Percentiles rank a stretch among this genome's conserved stretches.
Evolutionary conservation across 768 basidiomycete species (phyloP).

Genomic region (Phanerochaete sordida): DNA sequence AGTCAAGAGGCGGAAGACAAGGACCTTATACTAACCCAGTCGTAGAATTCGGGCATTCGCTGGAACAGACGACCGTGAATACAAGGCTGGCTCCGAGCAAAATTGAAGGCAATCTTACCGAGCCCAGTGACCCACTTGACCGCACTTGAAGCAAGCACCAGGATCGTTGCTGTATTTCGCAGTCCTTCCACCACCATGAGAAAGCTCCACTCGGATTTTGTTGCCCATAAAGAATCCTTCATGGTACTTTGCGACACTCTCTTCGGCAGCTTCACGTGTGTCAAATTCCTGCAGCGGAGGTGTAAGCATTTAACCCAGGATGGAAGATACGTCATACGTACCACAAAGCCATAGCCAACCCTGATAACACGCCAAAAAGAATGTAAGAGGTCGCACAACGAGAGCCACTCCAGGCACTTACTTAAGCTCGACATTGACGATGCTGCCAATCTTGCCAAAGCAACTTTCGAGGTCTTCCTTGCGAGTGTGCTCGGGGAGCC

Average conservation of each 20-base stretch:
- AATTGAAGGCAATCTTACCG: constrained; percentile 50
- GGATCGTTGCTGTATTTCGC: constrained; percentile 84
- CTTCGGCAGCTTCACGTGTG: constrained; percentile 73
- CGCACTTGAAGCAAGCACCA: constrained; percentile 86
- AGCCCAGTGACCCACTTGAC: constrained; percentile 85
- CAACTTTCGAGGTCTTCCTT: constrained; percentile 83
- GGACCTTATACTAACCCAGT: constrained; percentile 44
- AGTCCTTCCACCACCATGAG: constrained; percentile 78
- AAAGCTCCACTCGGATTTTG: constrained; percentile 84
- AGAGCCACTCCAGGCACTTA: constrained; percentile 34
- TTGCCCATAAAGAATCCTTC: constrained; percentile 92
- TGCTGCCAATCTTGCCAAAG: constrained; percentile 80
- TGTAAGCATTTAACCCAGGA: background rate
- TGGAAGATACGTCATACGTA: constrained; percentile 35
- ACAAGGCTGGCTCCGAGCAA: background rate
- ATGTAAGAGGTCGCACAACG: background rate
- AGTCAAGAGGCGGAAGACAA: background rate
- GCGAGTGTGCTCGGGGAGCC: constrained; percentile 82
- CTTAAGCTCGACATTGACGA: constrained; percentile 81
- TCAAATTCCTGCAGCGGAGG: constrained; percentile 69
- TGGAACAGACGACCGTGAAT: constrained; percentile 25
- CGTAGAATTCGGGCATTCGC: constrained; percentile 67
- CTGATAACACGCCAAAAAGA: constrained; percentile 33
- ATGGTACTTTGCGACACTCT: constrained; percentile 84
- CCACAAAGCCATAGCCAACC: constrained; percentile 88